Base-by-base conservation (phyloP, 441 rosid genomes). In the Raphanus hybrid region DNA sequence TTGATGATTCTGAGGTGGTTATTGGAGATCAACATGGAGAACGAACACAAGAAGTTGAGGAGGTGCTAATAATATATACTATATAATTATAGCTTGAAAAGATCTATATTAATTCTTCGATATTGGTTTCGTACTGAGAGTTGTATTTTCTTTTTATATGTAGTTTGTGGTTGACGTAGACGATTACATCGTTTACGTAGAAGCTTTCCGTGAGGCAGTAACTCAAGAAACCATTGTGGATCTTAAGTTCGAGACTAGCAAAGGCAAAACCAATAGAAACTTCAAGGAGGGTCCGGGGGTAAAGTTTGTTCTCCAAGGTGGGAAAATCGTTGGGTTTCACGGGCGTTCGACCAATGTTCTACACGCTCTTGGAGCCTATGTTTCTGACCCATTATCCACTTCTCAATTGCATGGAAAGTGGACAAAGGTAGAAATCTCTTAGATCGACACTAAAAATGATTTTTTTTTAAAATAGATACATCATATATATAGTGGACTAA, bases 151-250 rank as follows among this genome's bases (percentile, higher is more conserved):
- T 41, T 1, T 67, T 3, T 27, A 35, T 69, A 7, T 39, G 48
- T n/a, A 69, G 79, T 76, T 76, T 52, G 75, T 34, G 79, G 39
- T 76, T 61, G 79, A 69, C 50, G 9, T 3, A 2, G 79, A 76
- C 54, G 75, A 76, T 43, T 69, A 76, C 64, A 76, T 76, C 65
- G 34, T 63, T 3, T 76, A 15, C 3, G 80, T 76, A 4, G 75
- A 70, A 69, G 80, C 45, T 69, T 76, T 62, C 80, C 65, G 15
- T 50, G 0, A 10, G 8, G 64, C 12, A 4, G 10, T 0, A 39
- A 15, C 20, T 6, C 3, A 29, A 37, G 79, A 76, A 62, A 16
- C 27, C 15, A 70, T 76, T 48, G 55, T 64, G 45, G 48, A 14
- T 70, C 70, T 76, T 48, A 23, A 20, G 12, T 70, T 76, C 8